Conservation (phyloP, 2,329 filamentous ascomycete species). For the Acephala macrosclerotiorum region DNA sequence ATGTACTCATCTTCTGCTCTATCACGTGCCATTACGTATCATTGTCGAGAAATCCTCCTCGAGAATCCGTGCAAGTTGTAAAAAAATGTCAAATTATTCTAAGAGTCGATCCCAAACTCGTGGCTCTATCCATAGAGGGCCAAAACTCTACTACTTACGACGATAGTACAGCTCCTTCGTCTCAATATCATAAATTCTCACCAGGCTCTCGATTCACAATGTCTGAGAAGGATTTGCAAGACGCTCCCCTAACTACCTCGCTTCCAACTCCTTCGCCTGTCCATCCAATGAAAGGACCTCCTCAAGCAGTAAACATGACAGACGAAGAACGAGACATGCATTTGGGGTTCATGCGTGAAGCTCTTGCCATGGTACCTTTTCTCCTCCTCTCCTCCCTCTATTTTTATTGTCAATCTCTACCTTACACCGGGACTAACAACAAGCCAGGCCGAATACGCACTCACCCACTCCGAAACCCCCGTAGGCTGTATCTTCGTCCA, state of each 20-base stretch:
- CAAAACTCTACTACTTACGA: background rate
- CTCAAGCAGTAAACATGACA: background rate
- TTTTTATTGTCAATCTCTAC: background rate
- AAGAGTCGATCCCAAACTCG: too few relatives aligned
- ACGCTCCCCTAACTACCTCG: background rate
- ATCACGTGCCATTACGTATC: background rate
- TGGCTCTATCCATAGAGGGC: too few relatives aligned
- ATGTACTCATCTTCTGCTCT: background rate
- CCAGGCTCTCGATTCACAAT: background rate
- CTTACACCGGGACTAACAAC: background rate
- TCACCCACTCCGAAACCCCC: slow-evolving; percentile 88
- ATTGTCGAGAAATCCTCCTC: background rate
- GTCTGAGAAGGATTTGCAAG: background rate
- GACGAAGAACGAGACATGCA: slow-evolving; percentile 46
- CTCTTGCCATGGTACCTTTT: slow-evolving; percentile 20
- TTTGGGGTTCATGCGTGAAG: slow-evolving; percentile 66
- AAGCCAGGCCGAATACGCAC: slow-evolving; percentile 83
- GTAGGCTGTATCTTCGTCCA: slow-evolving; percentile 95
- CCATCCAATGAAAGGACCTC: background rate
- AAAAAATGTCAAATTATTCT: background rate
- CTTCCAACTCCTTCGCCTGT: background rate
- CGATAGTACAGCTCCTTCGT: background rate
- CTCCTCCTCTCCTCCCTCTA: background rate
- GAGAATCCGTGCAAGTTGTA: background rate
- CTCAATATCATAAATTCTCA: background rate